These are phyloP conservation scores for Sparassis latifolia DNA, from an alignment of 1,284 basidiomycete genomes.

Conservation along the genomic window DNA sequence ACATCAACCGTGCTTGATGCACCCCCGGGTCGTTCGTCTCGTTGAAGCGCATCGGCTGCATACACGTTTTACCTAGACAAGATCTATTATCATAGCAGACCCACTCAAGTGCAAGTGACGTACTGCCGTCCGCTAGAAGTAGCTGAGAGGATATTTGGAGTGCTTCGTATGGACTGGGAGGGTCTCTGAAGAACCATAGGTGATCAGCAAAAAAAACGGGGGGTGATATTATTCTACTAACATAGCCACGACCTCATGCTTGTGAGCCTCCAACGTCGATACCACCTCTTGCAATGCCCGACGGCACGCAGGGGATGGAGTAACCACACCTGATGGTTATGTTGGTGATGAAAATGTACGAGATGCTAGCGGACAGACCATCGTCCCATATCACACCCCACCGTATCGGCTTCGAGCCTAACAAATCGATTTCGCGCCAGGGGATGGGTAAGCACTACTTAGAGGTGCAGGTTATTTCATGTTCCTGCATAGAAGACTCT, in stretches of 20 bases:
- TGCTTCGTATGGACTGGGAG: slow-evolving; percentile 33
- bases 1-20: slow-evolving; percentile 18
- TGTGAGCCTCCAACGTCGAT: slow-evolving; percentile 36
- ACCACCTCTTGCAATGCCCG: slow-evolving; percentile 50
- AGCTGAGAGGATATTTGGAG: slow-evolving; percentile 32
- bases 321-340: slow-evolving; percentile 29
- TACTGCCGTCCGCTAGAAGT: slow-evolving; percentile 33
- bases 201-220: neutral
- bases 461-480: neutral
- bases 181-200: slow-evolving; percentile 17
- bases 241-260: slow-evolving; percentile 48
- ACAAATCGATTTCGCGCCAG: slow-evolving; percentile 43
- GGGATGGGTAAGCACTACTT: slow-evolving; percentile 36
- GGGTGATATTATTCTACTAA: slow-evolving; percentile 15
- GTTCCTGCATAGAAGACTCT: neutral
- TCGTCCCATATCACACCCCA: slow-evolving; percentile 55
- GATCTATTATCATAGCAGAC: too few species aligned
- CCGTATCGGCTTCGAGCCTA: slow-evolving; percentile 30
- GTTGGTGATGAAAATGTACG: neutral
- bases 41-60: slow-evolving; percentile 27
- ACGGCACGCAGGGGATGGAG: slow-evolving; percentile 53
- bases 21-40: slow-evolving; percentile 47
- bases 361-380: slow-evolving; percentile 22
- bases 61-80: slow-evolving; percentile 18
- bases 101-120: slow-evolving; percentile 1